Evolutionary conservation across 2,329 filamentous ascomycete genomes (phyloP).

Genomic region (Xylariaceae sp.): DNA sequence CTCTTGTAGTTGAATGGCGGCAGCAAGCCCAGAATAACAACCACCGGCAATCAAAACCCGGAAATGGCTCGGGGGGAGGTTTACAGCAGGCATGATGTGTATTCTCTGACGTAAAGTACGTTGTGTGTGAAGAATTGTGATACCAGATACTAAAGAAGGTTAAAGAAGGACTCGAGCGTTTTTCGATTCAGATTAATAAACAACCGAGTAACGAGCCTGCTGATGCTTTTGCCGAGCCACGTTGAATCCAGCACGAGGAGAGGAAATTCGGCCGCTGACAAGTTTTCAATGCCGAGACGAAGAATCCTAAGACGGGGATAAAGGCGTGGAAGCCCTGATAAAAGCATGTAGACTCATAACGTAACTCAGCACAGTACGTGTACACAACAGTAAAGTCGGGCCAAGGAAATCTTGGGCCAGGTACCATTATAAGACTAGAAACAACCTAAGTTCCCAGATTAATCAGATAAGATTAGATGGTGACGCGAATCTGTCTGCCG

Average conservation of each 20-base stretch:
- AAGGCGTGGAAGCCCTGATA: background rate
- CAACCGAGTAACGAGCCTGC: background rate
- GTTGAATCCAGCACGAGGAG: no score
- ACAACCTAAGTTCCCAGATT: background rate
- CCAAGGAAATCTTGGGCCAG: background rate
- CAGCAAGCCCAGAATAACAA: slow-evolving; percentile 69
- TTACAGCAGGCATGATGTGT: slow-evolving; percentile 7
- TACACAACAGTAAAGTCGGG: background rate
- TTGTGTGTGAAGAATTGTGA: slow-evolving; percentile 5
- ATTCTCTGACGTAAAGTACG: background rate
- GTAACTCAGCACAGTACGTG: background rate
- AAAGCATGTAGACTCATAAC: background rate
- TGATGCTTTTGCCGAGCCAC: background rate
- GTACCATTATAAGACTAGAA: no score
- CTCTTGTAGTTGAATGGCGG: slow-evolving; percentile 65
- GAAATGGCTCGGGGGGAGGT: slow-evolving; percentile 35
- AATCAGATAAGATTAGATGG: background rate
- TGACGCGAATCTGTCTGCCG: background rate
- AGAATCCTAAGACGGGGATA: background rate
- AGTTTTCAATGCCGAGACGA: background rate
- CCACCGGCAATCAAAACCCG: slow-evolving; percentile 67
- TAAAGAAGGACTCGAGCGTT: background rate
- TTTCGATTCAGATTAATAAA: background rate
- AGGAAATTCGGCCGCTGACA: no score
- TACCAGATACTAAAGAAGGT: background rate